Evolutionary conservation across 495 filamentous ascomycete genomes (phyloP).

Genomic region (Chaetomium tenue): DNA sequence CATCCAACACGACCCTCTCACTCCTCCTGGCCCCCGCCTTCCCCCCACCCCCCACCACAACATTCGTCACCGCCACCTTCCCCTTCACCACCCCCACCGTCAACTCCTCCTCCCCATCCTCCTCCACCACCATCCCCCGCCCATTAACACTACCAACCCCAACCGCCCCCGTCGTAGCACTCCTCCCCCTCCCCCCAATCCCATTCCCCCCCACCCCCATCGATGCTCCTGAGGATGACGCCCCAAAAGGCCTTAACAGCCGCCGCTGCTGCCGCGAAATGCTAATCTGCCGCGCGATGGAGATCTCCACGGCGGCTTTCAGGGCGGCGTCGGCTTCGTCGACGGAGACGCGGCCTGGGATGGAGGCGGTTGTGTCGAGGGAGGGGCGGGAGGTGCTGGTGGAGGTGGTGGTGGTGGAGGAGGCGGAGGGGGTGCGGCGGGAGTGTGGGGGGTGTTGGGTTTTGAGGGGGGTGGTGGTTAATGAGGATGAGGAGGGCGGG

Average conservation of each 20-base stretch:
- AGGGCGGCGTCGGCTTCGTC: slow-evolving; percentile 42
- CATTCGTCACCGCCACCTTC: slow-evolving; percentile 5
- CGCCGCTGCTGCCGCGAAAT: slow-evolving; percentile 56
- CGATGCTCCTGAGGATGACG: background rate
- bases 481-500: slow-evolving; percentile 32
- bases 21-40: slow-evolving; percentile 37
- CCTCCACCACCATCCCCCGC: background rate
- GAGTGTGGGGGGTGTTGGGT: slow-evolving; percentile 18
- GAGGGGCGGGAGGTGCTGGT: background rate
- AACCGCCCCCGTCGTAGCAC: background rate
- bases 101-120: background rate
- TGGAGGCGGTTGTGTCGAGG: too few relatives aligned
- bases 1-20: slow-evolving; percentile 49
- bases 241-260: slow-evolving; percentile 41
- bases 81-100: slow-evolving; percentile 14
- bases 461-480: slow-evolving; percentile 31
- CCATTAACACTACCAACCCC: background rate
- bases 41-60: slow-evolving; percentile 17
- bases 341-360: slow-evolving; percentile 17
- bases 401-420: slow-evolving; percentile 14
- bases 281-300: slow-evolving; percentile 59
- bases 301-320: slow-evolving; percentile 53
- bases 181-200: background rate
- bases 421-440: slow-evolving; percentile 32
- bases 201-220: background rate